A percentile compares a stretch with the other conserved stretches of the same genome.
These are phyloP conservation scores for Scenedesmus sp. DNA, from an alignment of 163 green algal genomes.

Conservation along the genomic window DNA sequence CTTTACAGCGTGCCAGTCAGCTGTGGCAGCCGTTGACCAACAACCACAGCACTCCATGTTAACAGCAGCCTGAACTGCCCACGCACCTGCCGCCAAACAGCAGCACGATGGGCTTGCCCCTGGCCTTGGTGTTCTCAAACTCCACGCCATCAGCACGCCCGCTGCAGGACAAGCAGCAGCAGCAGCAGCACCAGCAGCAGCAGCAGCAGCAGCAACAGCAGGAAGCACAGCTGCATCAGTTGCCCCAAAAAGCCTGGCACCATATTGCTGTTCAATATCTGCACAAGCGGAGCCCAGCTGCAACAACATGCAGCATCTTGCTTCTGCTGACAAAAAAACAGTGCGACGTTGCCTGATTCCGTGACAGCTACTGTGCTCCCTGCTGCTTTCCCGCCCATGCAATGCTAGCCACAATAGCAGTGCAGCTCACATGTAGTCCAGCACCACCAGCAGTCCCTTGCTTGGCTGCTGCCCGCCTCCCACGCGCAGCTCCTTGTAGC, in stretches of 20 bases:
- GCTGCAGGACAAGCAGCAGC: conserved; percentile 7
- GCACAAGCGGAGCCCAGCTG: no score
- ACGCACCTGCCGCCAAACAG: conserved; percentile 71
- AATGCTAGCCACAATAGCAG: no score
- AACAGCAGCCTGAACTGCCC: conserved; percentile 59
- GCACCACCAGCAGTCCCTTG: conserved; percentile 78
- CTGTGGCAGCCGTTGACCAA: conserved; percentile 57
- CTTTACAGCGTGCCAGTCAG: conserved; percentile 50
- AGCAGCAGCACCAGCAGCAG: not conserved
- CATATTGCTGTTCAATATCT: no score
- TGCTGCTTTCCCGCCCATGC: no score
- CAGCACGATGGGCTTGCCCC: conserved; percentile 84
- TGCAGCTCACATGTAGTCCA: conserved; percentile 77
- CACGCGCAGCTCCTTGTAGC: conserved; percentile 78
- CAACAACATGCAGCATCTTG: no score
- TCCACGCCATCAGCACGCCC: conserved; percentile 62
- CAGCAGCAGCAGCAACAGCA: not conserved
- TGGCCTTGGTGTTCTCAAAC: conserved; percentile 83
- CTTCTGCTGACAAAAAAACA: no score
- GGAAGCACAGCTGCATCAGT: no score
- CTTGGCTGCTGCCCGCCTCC: conserved; percentile 75
- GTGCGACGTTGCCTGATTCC: no score
- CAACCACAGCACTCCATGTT: no score
- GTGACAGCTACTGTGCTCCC: no score
- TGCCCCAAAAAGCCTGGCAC: no score